A percentile compares a stretch with the other conserved stretches of the same genome.
phyloP scores from a whole-genome alignment of 805 yeast genomes.

The Cyberlindnera samutprakarnensis region DNA sequence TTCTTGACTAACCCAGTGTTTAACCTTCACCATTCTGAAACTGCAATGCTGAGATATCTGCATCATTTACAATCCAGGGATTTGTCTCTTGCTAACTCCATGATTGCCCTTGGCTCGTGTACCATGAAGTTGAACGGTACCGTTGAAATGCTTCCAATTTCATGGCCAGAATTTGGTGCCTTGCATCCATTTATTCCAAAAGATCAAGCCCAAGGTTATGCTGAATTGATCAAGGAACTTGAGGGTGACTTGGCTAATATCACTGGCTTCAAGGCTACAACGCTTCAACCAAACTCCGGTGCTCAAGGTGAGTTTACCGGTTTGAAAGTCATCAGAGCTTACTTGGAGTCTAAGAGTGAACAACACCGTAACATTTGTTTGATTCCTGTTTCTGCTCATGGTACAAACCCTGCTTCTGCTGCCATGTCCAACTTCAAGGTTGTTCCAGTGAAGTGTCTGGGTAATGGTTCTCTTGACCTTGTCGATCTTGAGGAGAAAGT shows the following conservation, averaged over 20 bases:
- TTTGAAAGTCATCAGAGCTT: constrained; percentile 74
- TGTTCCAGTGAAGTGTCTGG: constrained; percentile 80
- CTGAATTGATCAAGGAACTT: constrained; percentile 64
- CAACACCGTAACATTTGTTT: constrained; percentile 75
- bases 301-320: constrained; percentile 99
- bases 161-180: constrained; percentile 87
- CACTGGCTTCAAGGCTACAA: constrained; percentile 87
- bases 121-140: constrained; percentile 97
- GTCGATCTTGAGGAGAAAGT: constrained; percentile 70
- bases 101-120: constrained; percentile 97
- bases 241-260: constrained; percentile 83
- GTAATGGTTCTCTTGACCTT: constrained; percentile 81
- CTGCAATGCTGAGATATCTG: constrained; percentile 87
- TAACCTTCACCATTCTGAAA: constrained; percentile 85
- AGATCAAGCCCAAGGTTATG: constrained; percentile 85
- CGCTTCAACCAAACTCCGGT: constrained; percentile 95
- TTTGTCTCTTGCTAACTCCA: constrained; percentile 87
- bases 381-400: constrained; percentile 97
- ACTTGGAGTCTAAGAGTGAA: constrained; percentile 65
- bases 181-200: constrained; percentile 91
- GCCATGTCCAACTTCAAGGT: constrained; percentile 96
- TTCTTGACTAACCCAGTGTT: constrained; percentile 72
- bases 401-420: constrained; percentile 98
- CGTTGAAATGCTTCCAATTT: constrained; percentile 87
- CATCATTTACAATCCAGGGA: constrained; percentile 82